A percentile compares a stretch with the other conserved stretches of the same genome.
phyloP scores from a whole-genome alignment of 441 rosid genomes.

The Dalechampia spathulata region DNA sequence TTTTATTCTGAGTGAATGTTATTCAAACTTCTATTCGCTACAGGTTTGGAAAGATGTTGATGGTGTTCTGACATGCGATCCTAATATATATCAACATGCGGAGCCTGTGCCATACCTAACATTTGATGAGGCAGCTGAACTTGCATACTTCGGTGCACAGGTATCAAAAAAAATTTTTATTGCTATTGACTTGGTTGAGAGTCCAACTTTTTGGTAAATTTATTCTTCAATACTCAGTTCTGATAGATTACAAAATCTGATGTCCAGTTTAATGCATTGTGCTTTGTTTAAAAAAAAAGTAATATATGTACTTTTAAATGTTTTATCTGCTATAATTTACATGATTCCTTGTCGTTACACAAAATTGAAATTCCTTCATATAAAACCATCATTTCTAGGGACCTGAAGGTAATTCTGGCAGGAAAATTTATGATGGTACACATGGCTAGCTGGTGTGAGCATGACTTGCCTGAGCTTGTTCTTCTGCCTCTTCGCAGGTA shows the following conservation, averaged over 20 bases:
- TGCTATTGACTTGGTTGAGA: neutral
- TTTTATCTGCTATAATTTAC: slow-evolving; percentile 4
- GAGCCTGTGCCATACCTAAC: slow-evolving; percentile 80
- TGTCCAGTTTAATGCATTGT: neutral
- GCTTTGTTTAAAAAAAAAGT: too few relatives aligned
- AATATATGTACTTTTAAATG: too few relatives aligned
- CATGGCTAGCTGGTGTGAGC: neutral
- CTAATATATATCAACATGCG: slow-evolving; percentile 70
- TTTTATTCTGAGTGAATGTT: neutral
- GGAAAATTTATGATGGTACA: neutral
- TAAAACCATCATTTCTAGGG: neutral
- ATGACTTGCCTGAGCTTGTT: slow-evolving; percentile 5
- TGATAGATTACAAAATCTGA: neutral
- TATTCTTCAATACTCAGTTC: neutral
- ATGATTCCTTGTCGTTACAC: neutral
- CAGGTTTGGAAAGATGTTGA: slow-evolving; percentile 99
- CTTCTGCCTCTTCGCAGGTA: slow-evolving; percentile 39
- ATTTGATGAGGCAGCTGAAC: slow-evolving; percentile 97
- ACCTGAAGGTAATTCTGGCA: neutral
- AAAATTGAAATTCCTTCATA: neutral
- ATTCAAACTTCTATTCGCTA: slow-evolving; percentile 4
- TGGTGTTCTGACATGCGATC: slow-evolving; percentile 96
- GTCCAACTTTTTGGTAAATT: neutral
- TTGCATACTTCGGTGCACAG: slow-evolving; percentile 99
- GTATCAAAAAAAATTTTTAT: slow-evolving; percentile 25